Conservation (phyloP, 1,284 basidiomycete species). For the Sanghuangporus weigelae region DNA sequence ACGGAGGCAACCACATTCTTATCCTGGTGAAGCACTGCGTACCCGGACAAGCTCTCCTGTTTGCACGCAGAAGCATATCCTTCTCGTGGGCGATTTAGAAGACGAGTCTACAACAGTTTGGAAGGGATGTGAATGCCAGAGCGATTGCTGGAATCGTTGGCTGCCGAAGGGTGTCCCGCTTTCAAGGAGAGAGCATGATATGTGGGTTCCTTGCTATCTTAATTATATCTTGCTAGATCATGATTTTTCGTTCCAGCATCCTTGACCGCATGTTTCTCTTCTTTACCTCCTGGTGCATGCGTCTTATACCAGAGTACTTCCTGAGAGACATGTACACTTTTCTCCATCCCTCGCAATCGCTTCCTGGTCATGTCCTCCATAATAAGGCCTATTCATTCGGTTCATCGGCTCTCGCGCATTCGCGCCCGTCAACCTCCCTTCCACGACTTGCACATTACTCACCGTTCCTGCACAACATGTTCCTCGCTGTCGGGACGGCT, state of each 20-base stretch:
- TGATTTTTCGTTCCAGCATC: conserved; percentile 29
- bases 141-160: conserved; percentile 47
- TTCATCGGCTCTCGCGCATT: too few species aligned
- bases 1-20: not conserved
- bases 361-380: conserved; percentile 18
- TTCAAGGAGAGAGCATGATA: conserved; percentile 47
- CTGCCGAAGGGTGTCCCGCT: conserved; percentile 43
- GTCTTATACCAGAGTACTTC: conserved; percentile 44
- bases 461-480: conserved; percentile 65
- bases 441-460: conserved; percentile 58
- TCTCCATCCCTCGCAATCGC: conserved; percentile 44
- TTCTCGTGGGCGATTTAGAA: conserved; percentile 2
- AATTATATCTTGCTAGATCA: not conserved
- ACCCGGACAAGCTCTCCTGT: not conserved
- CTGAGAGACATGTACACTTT: conserved; percentile 53
- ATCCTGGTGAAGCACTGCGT: too few species aligned
- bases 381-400: conserved; percentile 24
- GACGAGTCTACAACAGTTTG: not conserved
- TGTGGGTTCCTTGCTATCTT: conserved; percentile 19
- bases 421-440: conserved; percentile 22
- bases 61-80: conserved; percentile 1
- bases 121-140: conserved; percentile 15
- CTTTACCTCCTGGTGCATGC: conserved; percentile 52
- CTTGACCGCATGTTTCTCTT: conserved; percentile 57
- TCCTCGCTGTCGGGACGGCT: conserved; percentile 53